Evolutionary conservation across 1,139 yeast species (phyloP).

Genomic region (Zygosaccharomyces pseudobailii): DNA sequence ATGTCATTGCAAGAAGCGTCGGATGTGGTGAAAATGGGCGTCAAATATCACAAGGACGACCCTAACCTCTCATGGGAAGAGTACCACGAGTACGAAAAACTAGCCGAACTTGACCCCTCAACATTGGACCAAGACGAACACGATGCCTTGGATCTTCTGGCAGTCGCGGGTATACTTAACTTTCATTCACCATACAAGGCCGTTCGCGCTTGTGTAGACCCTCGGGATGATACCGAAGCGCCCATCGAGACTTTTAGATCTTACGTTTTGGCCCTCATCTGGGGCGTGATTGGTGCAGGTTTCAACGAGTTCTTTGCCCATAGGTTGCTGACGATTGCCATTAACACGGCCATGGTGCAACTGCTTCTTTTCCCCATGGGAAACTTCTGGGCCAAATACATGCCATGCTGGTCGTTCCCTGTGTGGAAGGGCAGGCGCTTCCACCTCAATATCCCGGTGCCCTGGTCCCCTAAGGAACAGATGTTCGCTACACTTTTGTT

Average conservation of each 20-base stretch:
- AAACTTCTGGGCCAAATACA: constrained; percentile 33
- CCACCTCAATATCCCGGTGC: constrained; percentile 49
- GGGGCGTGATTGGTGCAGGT: constrained; percentile 53
- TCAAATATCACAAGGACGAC: constrained; percentile 43
- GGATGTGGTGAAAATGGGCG: constrained; percentile 38
- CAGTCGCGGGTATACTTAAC: constrained; percentile 44
- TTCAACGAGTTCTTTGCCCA: constrained; percentile 55
- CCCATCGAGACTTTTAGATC: constrained; percentile 56
- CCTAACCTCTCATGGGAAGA: constrained; percentile 44
- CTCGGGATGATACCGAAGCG: constrained; percentile 46
- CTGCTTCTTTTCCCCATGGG: constrained; percentile 58
- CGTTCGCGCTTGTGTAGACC: constrained; percentile 54
- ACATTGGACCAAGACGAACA: constrained; percentile 8
- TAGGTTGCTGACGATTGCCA: constrained; percentile 48
- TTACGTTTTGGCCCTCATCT: constrained; percentile 50
- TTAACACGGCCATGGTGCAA: constrained; percentile 49
- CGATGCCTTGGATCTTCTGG: constrained; percentile 35
- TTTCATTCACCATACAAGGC: constrained; percentile 62
- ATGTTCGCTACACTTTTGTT: constrained; percentile 51
- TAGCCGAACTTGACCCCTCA: constrained; percentile 24
- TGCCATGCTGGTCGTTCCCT: constrained; percentile 49
- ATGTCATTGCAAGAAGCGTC: constrained; percentile 41
- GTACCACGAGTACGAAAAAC: constrained; percentile 28
- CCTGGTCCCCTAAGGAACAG: constrained; percentile 68
- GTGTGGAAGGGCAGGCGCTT: constrained; percentile 36